phyloP scores from a whole-genome alignment of 352 stramenopile species.

The Pythium myriotylum region DNA sequence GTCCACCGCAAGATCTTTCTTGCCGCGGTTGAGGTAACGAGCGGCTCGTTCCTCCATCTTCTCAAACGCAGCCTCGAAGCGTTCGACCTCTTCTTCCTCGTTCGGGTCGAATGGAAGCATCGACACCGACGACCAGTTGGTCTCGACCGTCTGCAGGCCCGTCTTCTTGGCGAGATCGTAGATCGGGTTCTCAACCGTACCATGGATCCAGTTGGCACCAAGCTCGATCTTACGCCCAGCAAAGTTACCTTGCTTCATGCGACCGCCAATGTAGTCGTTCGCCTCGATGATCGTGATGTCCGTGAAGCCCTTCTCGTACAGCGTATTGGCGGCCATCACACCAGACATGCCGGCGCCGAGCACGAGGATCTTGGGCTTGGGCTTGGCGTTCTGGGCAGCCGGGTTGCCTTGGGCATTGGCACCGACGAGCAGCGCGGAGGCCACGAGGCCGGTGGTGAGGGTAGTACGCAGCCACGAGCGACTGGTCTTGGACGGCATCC shows the following conservation, averaged over 20 bases:
- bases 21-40: conserved; percentile 7
- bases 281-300: conserved; percentile 22
- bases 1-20: conserved; percentile 8
- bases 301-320: conserved; percentile 15
- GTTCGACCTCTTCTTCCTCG: conserved; percentile 7
- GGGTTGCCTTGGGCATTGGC: neutral
- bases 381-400: conserved; percentile 5
- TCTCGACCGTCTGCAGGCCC: conserved; percentile 12
- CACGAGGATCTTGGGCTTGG: conserved; percentile 18
- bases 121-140: conserved; percentile 13
- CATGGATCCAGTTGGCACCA: conserved; percentile 19
- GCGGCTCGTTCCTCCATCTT: conserved; percentile 11
- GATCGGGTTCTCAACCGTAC: conserved; percentile 12
- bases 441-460: neutral
- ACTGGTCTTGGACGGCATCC: neutral
- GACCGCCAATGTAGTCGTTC: conserved; percentile 18
- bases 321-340: conserved; percentile 17
- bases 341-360: conserved; percentile 17
- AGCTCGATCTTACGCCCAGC: conserved; percentile 11
- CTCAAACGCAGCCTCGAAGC: conserved; percentile 5
- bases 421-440: neutral
- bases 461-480: neutral
- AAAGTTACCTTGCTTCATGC: conserved; percentile 3
- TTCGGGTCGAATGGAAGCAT: conserved; percentile 10
- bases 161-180: conserved; percentile 5